phyloP scores from a whole-genome alignment of 2,329 filamentous ascomycete genomes.

The Calonectria fujianensis region DNA sequence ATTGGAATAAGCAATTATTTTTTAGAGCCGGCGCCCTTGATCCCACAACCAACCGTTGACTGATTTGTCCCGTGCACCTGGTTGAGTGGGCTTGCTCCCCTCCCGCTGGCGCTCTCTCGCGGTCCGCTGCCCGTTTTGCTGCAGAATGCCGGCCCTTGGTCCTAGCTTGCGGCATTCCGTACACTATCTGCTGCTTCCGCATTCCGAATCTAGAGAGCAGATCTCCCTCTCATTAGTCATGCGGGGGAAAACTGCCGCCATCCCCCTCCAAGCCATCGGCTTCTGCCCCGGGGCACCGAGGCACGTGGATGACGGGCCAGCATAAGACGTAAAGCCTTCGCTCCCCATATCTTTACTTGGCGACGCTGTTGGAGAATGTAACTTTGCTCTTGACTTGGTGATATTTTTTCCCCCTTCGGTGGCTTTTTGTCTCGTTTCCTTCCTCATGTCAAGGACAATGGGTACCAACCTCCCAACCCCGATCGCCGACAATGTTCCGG shows the following conservation, averaged over 20 bases:
- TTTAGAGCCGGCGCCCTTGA: not conserved
- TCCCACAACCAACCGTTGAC: not conserved
- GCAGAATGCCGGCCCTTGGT: not conserved
- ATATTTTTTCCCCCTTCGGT: not conserved
- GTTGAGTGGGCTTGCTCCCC: not conserved
- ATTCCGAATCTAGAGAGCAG: conserved; percentile 30
- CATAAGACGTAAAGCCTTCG: conserved; percentile 31
- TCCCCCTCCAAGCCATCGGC: conserved; percentile 32
- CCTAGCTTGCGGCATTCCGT: conserved; percentile 17
- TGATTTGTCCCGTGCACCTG: not conserved
- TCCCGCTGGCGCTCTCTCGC: conserved; percentile 12
- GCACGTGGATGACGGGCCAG: conserved; percentile 36
- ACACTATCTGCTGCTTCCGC: conserved; percentile 22
- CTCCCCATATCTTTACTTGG: not conserved
- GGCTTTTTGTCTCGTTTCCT: not conserved
- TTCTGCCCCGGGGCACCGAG: conserved; percentile 36
- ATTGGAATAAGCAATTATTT: not conserved
- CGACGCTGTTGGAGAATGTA: conserved; percentile 30
- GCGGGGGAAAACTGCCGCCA: conserved; percentile 37
- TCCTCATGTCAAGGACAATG: conserved; percentile 20
- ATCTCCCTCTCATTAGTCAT: conserved; percentile 31
- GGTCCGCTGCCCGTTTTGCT: conserved; percentile 32
- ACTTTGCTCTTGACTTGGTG: not conserved
- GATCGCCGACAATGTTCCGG: conserved; percentile 29
- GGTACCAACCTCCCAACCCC: conserved; percentile 25